Evolutionary conservation across 768 basidiomycete species (phyloP), one percentile per base, ranked within the genome.

Genomic region (Serendipita sp.): DNA sequence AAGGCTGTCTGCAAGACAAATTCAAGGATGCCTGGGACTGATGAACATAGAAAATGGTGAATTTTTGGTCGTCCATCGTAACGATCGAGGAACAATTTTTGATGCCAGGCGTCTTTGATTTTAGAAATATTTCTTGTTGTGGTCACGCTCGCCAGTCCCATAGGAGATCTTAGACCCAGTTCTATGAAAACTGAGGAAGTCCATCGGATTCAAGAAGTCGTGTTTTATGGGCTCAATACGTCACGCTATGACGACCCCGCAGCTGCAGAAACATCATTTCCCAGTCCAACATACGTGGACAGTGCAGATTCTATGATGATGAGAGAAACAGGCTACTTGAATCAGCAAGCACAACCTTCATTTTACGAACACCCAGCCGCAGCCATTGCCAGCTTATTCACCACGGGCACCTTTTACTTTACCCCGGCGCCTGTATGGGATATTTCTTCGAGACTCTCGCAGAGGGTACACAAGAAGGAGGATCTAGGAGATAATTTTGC

Each of bases 381-480:
- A 67, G 88, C 92, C 0, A 81, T 98, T 70, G 86, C 83, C 54
- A 96, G 95, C 74, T 92, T 97, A 64, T 76, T 99, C 3, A 88
- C 90, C 35, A 88, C 88, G 28, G 93, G 93, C 3, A 85, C 88
- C 1, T 99, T 99, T 76, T 99, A 97, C 75, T 96, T 89, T 71
- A 86, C 96, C 1, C 71, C 86, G 32, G 85, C 85, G 69, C 81
- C 87, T 0, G 78, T 81, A 4, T 97, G 94, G 91, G 94, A 98
- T 73, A 76, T 98, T 35, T 92, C 92, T 3, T 86, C 90, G 1
- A 78, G 94, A 51, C 78, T 98, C 45, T 77, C 86, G 15, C 80
- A 84, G 38, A 82, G 93, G 2, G 73, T 93, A 60, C 74, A 79
- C 66, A 77, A 82, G 72, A 79, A 80, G 69, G n/a, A 58, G 66